phyloP scores from a whole-genome alignment of 2,329 filamentous ascomycete species.

The Diaporthe ilicicola region DNA sequence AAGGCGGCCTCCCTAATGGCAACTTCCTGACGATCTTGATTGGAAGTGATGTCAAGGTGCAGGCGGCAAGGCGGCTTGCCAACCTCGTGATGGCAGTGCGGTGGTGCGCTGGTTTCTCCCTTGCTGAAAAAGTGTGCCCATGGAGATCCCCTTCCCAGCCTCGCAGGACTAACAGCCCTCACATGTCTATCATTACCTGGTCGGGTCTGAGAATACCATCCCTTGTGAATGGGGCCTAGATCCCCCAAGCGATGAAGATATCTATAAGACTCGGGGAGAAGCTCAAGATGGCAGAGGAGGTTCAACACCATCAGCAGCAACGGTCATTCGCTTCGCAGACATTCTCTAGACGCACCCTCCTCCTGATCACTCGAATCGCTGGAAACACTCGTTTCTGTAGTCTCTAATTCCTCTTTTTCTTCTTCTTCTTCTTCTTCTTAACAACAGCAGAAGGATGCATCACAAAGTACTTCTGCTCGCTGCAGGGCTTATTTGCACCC shows the following conservation, averaged over 20 bases:
- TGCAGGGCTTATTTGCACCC: conserved; percentile 4
- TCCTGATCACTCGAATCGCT: not conserved
- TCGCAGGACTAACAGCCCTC: conserved; percentile 20
- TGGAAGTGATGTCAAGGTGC: conserved; percentile 14
- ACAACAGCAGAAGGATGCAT: conserved; percentile 17
- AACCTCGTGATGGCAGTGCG: conserved; percentile 5
- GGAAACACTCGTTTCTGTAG: conserved; percentile 19
- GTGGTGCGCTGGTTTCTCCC: conserved; percentile 28
- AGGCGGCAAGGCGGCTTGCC: conserved; percentile 1
- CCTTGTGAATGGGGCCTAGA: conserved; percentile 19
- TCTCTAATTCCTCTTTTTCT: not conserved
- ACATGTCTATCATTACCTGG: conserved; percentile 10
- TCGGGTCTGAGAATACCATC: conserved; percentile 24
- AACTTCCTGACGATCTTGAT: conserved; percentile 6
- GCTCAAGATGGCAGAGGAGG: conserved; percentile 16
- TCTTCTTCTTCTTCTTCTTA: no score
- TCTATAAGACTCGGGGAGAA: conserved; percentile 28
- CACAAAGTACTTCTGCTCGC: conserved; percentile 9
- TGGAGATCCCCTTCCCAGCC: conserved; percentile 15
- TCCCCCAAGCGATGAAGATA: not conserved
- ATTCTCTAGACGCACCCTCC: not conserved
- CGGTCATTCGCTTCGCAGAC: conserved; percentile 19
- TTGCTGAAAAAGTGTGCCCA: conserved; percentile 23
- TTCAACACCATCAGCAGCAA: conserved; percentile 15
- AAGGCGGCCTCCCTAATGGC: not conserved